Base-by-base conservation (phyloP, 73 alveolate species). In the Tetrahymena thermophila region DNA sequence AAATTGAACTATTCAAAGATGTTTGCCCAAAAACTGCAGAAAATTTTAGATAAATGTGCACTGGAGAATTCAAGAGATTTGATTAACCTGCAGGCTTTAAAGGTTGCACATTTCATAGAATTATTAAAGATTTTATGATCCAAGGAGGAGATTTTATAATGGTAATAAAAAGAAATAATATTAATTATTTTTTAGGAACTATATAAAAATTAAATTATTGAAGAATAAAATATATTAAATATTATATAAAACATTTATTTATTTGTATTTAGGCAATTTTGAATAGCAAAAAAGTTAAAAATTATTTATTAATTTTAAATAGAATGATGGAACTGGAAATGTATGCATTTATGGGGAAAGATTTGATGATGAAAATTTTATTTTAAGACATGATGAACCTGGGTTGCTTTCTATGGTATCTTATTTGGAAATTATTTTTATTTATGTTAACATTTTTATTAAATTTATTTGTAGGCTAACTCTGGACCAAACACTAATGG, bases 1-100 rank as follows among this genome's bases (percentile, higher is more conserved):
- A 56, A 94, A 94, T 98, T 93, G 99, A 98, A 96, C 95, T 99
- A 85, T 99, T 94, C 96, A 97, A 97, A 84, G 98, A 98, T 97
- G 97, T 98, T 16, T 97, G 95, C 31, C 99, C 99, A 40, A 97
- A 96, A 95, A 99, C 99, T 21, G 98, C 98, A 16, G 99, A 98
- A 97, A 99, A 98, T 97, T 99, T 99, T 93, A 96, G 99, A 96
- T 93, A 94, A 83, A 94, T 99, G 44, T 99, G 99, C 93, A 96
- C 98, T 11, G 99, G 99, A 37, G 98, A 97, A 85, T 71, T 84
- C 84, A 95, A 97, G 50, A 85, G 85, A 95, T 95, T 95, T 56
- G 97, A 95, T 55, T 43, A 93, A 44, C 98, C 98, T 31, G 94
- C 98, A 56, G 98, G 99, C 38, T 99, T 96, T 95, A 99, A 98